Conservation (phyloP, 352 stramenopile genomes). For the Pythium periplocum region DNA sequence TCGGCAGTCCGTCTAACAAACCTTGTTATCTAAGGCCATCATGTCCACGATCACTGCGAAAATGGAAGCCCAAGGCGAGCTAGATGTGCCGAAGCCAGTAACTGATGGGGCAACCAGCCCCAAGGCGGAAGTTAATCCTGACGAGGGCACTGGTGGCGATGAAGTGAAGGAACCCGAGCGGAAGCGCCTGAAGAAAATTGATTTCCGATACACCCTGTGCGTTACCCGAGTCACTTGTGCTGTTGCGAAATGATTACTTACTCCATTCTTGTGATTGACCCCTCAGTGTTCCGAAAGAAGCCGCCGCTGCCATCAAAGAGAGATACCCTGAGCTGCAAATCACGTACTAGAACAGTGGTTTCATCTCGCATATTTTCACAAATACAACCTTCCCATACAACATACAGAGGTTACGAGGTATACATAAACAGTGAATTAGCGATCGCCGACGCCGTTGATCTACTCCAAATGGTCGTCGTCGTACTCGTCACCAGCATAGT, state of each 20-base stretch:
- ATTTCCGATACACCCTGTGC: conserved; percentile 88
- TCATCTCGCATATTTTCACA: conserved; percentile 12
- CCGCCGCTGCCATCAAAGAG: conserved; percentile 62
- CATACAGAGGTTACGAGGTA: not conserved
- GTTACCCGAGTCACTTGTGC: conserved; percentile 7
- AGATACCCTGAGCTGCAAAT: conserved; percentile 61
- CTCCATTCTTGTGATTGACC: not conserved
- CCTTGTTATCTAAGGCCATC: conserved; percentile 31
- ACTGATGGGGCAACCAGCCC: conserved; percentile 2
- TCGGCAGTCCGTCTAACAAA: not conserved
- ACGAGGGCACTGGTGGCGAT: conserved; percentile 12
- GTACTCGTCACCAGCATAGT: conserved; percentile 55
- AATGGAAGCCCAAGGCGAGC: conserved; percentile 52
- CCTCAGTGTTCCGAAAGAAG: conserved; percentile 81
- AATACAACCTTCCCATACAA: conserved; percentile 3
- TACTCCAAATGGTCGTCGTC: conserved; percentile 58
- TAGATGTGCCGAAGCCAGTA: conserved; percentile 7
- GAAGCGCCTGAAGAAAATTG: conserved; percentile 86
- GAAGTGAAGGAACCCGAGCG: conserved; percentile 56
- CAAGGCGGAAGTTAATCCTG: not conserved
- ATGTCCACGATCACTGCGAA: conserved; percentile 73
- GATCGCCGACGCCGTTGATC: not conserved
- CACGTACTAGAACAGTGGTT: conserved; percentile 34
- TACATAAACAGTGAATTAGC: conserved; percentile 16
- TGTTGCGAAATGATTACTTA: conserved; percentile 3